Evolutionary conservation across 2,329 filamentous ascomycete genomes (phyloP).

Genomic region (Ascochyta viciae-villosae): DNA sequence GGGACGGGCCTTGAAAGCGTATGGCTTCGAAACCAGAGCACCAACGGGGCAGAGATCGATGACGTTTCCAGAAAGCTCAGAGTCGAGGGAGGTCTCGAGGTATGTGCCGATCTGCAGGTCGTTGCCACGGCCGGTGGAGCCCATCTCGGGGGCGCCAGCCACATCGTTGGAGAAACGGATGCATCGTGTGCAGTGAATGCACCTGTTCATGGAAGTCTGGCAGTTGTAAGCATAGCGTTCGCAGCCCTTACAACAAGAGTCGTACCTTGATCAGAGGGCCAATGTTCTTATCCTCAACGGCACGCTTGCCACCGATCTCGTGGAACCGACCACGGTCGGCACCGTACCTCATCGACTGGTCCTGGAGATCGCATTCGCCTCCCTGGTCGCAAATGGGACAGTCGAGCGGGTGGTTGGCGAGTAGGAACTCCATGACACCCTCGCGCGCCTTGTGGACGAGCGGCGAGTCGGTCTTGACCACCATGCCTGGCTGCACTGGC

Average conservation of each 20-base stretch:
- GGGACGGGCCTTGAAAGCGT: conserved; percentile 93
- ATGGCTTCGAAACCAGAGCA: conserved; percentile 95
- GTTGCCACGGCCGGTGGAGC: conserved; percentile 93
- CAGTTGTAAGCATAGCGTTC: conserved; percentile 33
- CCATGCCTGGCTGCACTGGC: conserved; percentile 98
- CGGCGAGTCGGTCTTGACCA: conserved; percentile 97
- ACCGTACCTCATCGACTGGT: conserved; percentile 99
- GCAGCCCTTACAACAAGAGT: background rate
- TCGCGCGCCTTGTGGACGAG: conserved; percentile 97
- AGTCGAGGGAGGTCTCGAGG: conserved; percentile 90
- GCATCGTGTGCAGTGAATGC: conserved; percentile 98
- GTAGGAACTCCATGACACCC: conserved; percentile 98
- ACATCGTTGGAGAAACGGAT: conserved; percentile 98
- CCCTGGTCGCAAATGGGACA: conserved; percentile 99
- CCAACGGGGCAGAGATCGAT: conserved; percentile 98
- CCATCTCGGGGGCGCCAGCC: conserved; percentile 93
- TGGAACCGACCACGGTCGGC: conserved; percentile 96
- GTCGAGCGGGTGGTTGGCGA: conserved; percentile 95
- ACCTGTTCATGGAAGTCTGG: conserved; percentile 97
- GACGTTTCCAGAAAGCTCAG: conserved; percentile 94
- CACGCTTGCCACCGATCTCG: conserved; percentile 93
- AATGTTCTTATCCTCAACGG: conserved; percentile 99
- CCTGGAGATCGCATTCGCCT: conserved; percentile 98
- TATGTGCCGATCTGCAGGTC: conserved; percentile 98
- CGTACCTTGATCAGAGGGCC: conserved; percentile 85